Percentiles rank a stretch among this genome's conserved stretches.
Conservation (phyloP, 2,329 filamentous ascomycete genomes). For the Pestalotiopsis fici region DNA sequence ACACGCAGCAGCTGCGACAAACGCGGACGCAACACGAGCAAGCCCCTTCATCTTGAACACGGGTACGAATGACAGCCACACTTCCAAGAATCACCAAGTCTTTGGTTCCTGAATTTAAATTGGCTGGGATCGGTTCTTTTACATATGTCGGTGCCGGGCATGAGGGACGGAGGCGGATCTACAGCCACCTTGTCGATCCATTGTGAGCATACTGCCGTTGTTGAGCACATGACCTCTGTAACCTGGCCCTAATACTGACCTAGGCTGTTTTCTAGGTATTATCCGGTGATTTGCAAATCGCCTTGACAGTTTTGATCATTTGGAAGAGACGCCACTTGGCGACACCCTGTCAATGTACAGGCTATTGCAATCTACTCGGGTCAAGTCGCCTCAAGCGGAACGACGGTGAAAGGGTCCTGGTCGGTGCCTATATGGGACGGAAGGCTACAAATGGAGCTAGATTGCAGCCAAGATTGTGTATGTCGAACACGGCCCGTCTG, state of each 20-base stretch:
- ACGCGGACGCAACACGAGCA: slow-evolving; percentile 27
- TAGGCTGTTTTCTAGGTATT: slow-evolving; percentile 3
- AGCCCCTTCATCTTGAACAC: slow-evolving; percentile 28
- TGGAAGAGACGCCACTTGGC: not conserved
- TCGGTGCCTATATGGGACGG: slow-evolving; percentile 8
- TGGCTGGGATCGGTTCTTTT: not conserved
- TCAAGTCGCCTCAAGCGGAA: not conserved
- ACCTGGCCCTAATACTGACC: not conserved
- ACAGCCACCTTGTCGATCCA: not conserved
- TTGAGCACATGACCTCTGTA: not conserved
- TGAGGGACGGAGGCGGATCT: not conserved
- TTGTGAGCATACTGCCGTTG: not conserved
- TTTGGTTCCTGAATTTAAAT: not conserved
- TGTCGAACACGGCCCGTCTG: not conserved
- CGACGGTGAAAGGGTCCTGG: not conserved
- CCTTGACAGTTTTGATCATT: not conserved
- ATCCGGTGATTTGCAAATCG: slow-evolving; percentile 2
- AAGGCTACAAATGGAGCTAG: not conserved
- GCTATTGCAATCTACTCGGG: not conserved
- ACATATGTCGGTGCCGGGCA: not conserved
- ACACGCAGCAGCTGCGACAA: slow-evolving; percentile 28
- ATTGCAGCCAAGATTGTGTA: slow-evolving; percentile 1
- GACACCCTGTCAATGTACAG: not conserved
- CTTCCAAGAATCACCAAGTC: not conserved
- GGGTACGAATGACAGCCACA: slow-evolving; percentile 17